phyloP scores from a whole-genome alignment of 1,284 basidiomycete species.

The Marasmius fiardii region DNA sequence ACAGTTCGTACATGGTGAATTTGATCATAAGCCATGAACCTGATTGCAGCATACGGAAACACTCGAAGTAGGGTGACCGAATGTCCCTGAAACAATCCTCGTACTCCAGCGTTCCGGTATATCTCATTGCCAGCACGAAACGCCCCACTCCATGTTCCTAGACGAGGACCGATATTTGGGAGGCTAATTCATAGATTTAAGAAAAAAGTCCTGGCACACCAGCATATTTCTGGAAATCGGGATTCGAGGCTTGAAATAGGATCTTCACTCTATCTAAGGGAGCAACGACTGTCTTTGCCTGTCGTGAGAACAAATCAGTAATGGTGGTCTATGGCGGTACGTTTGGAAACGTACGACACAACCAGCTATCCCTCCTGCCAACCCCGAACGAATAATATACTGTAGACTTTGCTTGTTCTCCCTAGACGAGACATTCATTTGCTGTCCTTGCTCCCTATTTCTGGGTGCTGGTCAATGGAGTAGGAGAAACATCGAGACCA shows the following conservation, averaged over 20 bases:
- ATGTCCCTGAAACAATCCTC: constrained; percentile 93
- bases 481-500: too few species aligned
- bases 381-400: constrained; percentile 76
- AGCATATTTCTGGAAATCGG: constrained; percentile 92
- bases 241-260: constrained; percentile 96
- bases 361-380: constrained; percentile 92
- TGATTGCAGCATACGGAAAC: constrained; percentile 97
- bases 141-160: constrained; percentile 84
- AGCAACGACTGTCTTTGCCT: constrained; percentile 97
- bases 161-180: background rate
- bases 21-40: constrained; percentile 97
- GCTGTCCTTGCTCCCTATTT: constrained; percentile 17
- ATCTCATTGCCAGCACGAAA: constrained; percentile 82
- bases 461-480: too few species aligned
- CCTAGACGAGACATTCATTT: constrained; percentile 60
- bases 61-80: constrained; percentile 83
- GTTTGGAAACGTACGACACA: constrained; percentile 70
- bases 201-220: constrained; percentile 46
- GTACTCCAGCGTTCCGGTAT: constrained; percentile 67
- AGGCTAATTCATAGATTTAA: background rate
- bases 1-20: constrained; percentile 60
- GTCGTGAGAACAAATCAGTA: constrained; percentile 13
- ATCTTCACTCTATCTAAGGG: constrained; percentile 99
- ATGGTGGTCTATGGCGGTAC: constrained; percentile 11
- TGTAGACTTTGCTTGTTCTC: constrained; percentile 70